These are phyloP conservation scores for Seiridium cupressi DNA, from an alignment of 2,329 filamentous ascomycete species.

Conservation along the genomic window DNA sequence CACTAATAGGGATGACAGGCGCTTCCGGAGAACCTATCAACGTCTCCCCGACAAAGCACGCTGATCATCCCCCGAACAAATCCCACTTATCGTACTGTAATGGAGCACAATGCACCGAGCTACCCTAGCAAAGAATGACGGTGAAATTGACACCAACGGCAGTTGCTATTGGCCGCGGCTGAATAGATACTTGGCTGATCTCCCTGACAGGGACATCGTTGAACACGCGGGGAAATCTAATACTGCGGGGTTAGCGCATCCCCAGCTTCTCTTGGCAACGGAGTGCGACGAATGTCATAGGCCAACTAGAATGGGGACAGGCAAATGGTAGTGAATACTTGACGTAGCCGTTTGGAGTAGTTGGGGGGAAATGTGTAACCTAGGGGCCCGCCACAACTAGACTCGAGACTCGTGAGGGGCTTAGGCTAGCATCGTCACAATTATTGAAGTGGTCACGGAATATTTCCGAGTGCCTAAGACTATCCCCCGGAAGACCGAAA, in stretches of 20 bases:
- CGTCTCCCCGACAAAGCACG: no score
- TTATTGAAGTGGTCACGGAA: no score
- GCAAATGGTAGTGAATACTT: background rate
- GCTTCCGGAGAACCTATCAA: no score
- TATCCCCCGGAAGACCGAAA: no score
- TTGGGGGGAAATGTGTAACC: background rate
- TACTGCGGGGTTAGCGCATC: conserved; percentile 4
- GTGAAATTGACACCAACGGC: background rate
- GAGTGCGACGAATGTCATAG: background rate
- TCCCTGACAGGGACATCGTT: background rate
- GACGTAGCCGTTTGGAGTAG: background rate
- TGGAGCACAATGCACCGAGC: background rate
- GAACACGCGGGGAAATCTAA: conserved; percentile 1
- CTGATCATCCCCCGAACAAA: no score
- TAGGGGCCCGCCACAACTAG: background rate
- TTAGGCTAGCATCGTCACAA: no score
- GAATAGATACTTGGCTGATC: background rate
- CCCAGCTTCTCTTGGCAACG: background rate
- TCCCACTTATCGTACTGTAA: background rate
- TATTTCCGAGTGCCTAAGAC: no score
- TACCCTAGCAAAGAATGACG: background rate
- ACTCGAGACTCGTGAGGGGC: no score
- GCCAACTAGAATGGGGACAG: background rate
- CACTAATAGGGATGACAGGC: no score
- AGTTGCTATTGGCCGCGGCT: conserved; percentile 1